Conservation (phyloP, 805 yeast species). For the Danielia reshetovae region DNA sequence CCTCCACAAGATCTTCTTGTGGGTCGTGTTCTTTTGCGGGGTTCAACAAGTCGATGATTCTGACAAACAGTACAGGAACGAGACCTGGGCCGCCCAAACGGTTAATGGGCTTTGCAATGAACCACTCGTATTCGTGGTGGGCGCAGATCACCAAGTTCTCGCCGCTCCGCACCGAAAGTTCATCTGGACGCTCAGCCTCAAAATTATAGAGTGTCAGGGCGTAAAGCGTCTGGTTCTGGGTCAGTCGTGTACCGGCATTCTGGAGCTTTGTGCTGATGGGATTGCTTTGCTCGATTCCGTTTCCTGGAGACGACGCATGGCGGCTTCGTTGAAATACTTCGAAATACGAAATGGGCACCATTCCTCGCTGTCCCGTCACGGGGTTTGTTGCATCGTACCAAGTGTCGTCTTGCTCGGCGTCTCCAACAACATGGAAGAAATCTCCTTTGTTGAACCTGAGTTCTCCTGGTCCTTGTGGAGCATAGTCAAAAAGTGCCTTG, state of each 20-base stretch:
- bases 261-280: conserved; percentile 19
- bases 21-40: conserved; percentile 27
- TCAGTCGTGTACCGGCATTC: conserved; percentile 10
- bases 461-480: conserved; percentile 78
- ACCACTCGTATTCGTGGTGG: conserved; percentile 96
- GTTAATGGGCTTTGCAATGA: conserved; percentile 93
- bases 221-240: conserved; percentile 52
- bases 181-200: conserved; percentile 79
- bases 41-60: conserved; percentile 68
- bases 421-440: conserved; percentile 68
- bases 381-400: conserved; percentile 94
- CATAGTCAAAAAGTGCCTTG: conserved; percentile 73
- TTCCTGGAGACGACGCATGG: conserved; percentile 15
- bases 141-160: conserved; percentile 93
- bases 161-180: conserved; percentile 76
- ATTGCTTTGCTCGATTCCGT: conserved; percentile 15
- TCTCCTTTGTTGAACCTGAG: conserved; percentile 77
- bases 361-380: conserved; percentile 66
- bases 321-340: conserved; percentile 68
- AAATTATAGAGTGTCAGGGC: conserved; percentile 87
- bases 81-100: conserved; percentile 96
- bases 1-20: conserved; percentile 41
- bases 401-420: conserved; percentile 36
- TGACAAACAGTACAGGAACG: conserved; percentile 88
- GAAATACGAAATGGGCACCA: conserved; percentile 84